Evolutionary conservation across 2,329 filamentous ascomycete species (phyloP), one percentile per base, ranked within the genome.

Genomic region (Cladosporium halotolerans): DNA sequence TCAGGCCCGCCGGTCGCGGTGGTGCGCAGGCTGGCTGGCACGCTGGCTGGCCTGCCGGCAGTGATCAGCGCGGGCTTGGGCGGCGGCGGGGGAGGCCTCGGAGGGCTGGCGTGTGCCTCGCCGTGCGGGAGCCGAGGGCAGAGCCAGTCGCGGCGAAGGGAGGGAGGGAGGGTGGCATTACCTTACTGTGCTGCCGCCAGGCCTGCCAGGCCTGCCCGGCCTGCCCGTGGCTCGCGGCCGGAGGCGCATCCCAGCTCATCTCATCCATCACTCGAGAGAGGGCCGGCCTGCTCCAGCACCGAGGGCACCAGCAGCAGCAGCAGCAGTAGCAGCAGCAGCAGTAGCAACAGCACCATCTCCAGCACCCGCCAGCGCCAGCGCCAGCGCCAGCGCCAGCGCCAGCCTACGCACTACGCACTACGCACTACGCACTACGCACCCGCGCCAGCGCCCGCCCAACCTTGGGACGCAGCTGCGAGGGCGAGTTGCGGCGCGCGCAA

Each of bases 401-500:
- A 10, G 34, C 10, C 4, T 11, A 5, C 5, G 10, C 34, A 39
- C 16, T 16, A 13, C 11, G 36, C 36, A 39, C 7, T 5, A 14
- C 3, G 9, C 33, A 39, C 16, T 16, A 13, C 11, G 36, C 36
- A 39, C 8, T 6, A 14, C 16, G 34, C 34, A 4, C 34, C 10
- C 4, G 34, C 10, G 11, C 40, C 38, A 50, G 42, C 47, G 36
- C 28, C 42, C 11, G 46, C 19, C 38, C 45, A 39, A 39, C 16
- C 45, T 47, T 47, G 45, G 45, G 19, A 39, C 33, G 34, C 9
- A 16, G 11, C n/a, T 38, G 31, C n/a, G 16, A 28, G 33, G 16
- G 32, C 44, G 44, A 46, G 33, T 46, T 33, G 44, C 59, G 60
- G 58, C 58, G 60, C 58, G 58, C 54, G 34, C 55, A 57, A 66